Evolutionary conservation across 495 filamentous ascomycete species (phyloP).

Genomic region (Rhizodiscina lignyota): DNA sequence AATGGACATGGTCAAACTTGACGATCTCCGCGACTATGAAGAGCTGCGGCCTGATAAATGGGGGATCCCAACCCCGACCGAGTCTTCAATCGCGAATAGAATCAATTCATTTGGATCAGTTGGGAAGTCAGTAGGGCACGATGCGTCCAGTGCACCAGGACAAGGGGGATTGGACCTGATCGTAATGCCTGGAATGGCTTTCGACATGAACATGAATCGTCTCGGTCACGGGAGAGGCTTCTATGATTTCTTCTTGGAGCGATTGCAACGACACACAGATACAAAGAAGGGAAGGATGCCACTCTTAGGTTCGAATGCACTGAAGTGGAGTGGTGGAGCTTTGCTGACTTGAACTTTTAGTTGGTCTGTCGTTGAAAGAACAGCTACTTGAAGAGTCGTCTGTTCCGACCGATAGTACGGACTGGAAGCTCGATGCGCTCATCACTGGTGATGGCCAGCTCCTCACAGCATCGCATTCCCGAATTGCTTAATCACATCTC

Average conservation of each 20-base stretch:
- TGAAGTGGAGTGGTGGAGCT: too few relatives aligned
- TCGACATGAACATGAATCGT: slow-evolving; percentile 58
- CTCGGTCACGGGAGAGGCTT: slow-evolving; percentile 93
- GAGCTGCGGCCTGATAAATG: slow-evolving; percentile 60
- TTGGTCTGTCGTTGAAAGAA: slow-evolving; percentile 77
- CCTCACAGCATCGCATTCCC: too few relatives aligned
- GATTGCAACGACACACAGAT: slow-evolving; percentile 34
- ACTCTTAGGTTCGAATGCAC: slow-evolving; percentile 42
- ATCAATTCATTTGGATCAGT: slow-evolving; percentile 51
- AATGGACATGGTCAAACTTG: slow-evolving; percentile 88
- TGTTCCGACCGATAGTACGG: slow-evolving; percentile 49
- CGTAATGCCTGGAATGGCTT: slow-evolving; percentile 87
- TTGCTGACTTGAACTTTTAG: too few relatives aligned
- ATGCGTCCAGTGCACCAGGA: slow-evolving; percentile 10
- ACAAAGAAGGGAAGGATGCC: slow-evolving; percentile 41
- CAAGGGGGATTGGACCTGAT: slow-evolving; percentile 61
- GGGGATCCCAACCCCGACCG: slow-evolving; percentile 73
- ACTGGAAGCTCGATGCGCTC: slow-evolving; percentile 51
- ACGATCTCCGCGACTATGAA: slow-evolving; percentile 57
- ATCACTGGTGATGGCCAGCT: slow-evolving; percentile 37
- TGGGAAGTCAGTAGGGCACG: slow-evolving; percentile 15
- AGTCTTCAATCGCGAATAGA: slow-evolving; percentile 40
- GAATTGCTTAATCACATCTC: too few relatives aligned
- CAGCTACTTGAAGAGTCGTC: slow-evolving; percentile 52
- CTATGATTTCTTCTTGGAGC: slow-evolving; percentile 81